Base-by-base conservation (phyloP, 805 yeast species). In the Candida maesae region DNA sequence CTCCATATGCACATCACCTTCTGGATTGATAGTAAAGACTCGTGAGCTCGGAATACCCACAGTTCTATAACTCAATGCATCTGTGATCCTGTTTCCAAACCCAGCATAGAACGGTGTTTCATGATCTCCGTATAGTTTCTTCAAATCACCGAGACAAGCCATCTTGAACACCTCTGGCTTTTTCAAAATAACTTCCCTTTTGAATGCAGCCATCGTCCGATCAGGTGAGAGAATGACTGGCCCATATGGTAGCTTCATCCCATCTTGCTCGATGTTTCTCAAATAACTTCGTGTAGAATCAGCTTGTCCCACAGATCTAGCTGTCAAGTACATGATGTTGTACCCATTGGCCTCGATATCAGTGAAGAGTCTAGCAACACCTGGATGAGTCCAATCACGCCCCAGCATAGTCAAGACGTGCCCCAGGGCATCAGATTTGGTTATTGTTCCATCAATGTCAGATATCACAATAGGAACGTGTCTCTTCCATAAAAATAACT, bases 81-180 rank as follows among this genome's bases (percentile, higher is more conserved):
- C 99, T 2, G 99, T 93, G 45, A 93, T 93, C 50, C 95, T 71
- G 59, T 93, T 93, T 23, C 99, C 99, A 62, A 93, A 93, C 0
- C 99, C 99, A 12, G 99, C 99, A 62, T 87, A 89, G 57, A 93
- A 93, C 4, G 97, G 96, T 0, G 91, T 84, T 35, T 76, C 66
- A 20, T 42, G 36, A 30, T 73, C 78, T 13, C 68, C 70, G 62
- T 84, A 91, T 16, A 93, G 67, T 33, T 81, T 74, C 55, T 79
- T 78, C 45, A 93, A 81, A 65, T 93, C 99, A 40, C 82, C 79
- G 46, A 93, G 68, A 63, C 98, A 91, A 1, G 99, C 95, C 90
- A 93, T 93, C 57, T 93, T 93, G 71, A 93, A 93, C n/a, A 93
- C 93, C 63, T 93, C 98, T 0, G 99, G 99, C 58, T 91, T 91